phyloP scores from a whole-genome alignment of 2,329 filamentous ascomycete genomes.

The Diaporthe amygdali region DNA sequence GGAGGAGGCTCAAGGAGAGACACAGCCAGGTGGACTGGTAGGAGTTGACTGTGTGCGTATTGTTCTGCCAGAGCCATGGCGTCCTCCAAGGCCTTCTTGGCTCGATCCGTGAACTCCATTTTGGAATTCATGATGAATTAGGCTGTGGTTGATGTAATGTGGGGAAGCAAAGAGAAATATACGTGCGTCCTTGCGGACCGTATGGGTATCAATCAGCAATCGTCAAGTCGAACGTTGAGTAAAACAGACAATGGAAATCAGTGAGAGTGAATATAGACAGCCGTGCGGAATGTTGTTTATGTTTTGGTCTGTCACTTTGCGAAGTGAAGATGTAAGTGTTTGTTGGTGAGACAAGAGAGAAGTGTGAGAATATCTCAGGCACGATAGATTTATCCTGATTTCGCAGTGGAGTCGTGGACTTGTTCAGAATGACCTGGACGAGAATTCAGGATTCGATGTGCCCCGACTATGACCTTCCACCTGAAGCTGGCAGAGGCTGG shows the following conservation, averaged over 20 bases:
- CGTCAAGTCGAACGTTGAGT: not conserved
- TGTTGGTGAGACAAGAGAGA: not conserved
- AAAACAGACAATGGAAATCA: constrained; percentile 10
- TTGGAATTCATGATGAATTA: constrained; percentile 68
- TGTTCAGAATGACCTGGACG: constrained; percentile 6
- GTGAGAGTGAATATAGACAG: constrained; percentile 14
- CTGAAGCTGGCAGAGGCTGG: constrained; percentile 21
- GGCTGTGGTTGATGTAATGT: constrained; percentile 23
- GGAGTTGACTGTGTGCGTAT: constrained; percentile 89
- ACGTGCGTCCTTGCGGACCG: constrained; percentile 6
- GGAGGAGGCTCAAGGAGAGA: constrained; percentile 77
- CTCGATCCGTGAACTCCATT: constrained; percentile 94
- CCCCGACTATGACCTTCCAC: constrained; percentile 2
- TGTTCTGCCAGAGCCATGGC: constrained; percentile 87
- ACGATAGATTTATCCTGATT: constrained; percentile 21
- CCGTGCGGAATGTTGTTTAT: constrained; percentile 11
- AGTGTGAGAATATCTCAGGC: not conserved
- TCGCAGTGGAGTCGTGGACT: constrained; percentile 17
- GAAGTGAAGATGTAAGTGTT: not conserved
- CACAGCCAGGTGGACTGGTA: constrained; percentile 88
- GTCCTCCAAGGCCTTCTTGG: constrained; percentile 87
- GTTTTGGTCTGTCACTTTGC: not conserved
- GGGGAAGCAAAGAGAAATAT: not conserved
- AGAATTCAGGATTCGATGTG: constrained; percentile 2
- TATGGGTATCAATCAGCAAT: constrained; percentile 15